Conservation (phyloP, 1,284 basidiomycete genomes). For the Boletus mariae region DNA sequence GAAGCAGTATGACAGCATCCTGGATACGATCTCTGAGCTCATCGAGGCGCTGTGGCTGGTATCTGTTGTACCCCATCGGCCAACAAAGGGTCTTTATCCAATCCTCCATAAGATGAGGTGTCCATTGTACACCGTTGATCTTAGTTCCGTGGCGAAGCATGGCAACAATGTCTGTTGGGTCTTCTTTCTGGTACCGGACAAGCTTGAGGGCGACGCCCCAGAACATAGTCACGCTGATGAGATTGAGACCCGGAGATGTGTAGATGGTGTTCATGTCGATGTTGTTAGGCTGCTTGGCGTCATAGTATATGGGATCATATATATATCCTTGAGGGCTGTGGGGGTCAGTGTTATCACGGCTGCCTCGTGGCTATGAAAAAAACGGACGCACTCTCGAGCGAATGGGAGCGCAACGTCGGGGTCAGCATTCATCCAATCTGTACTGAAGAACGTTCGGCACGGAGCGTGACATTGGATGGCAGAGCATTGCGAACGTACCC, state of each 20-base stretch:
- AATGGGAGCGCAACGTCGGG: constrained; percentile 64
- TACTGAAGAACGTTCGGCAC: constrained; percentile 18
- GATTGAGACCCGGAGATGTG: constrained; percentile 46
- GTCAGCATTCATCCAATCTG: constrained; percentile 72
- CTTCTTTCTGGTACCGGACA: constrained; percentile 57
- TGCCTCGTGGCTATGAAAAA: constrained; percentile 1
- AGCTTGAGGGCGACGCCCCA: constrained; percentile 70
- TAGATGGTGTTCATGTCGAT: constrained; percentile 55
- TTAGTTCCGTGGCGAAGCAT: constrained; percentile 49
- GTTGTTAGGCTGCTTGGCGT: constrained; percentile 48
- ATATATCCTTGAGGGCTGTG: constrained; percentile 37
- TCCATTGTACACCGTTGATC: constrained; percentile 52
- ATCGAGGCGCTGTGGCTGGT: constrained; percentile 40
- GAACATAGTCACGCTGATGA: constrained; percentile 60
- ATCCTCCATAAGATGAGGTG: constrained; percentile 44
- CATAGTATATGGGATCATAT: constrained; percentile 58
- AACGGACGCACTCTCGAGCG: constrained; percentile 50
- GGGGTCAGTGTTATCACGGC: constrained; percentile 7
- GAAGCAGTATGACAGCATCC: constrained; percentile 42
- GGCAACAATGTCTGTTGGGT: constrained; percentile 43
- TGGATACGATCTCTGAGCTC: constrained; percentile 47
- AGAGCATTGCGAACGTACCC: constrained; percentile 33
- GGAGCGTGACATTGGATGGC: not conserved
- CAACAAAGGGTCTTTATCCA: constrained; percentile 53
- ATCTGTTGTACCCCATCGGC: constrained; percentile 53